These are phyloP conservation scores for Myxozyma monticola DNA, from an alignment of 805 yeast species.

Conservation along the genomic window DNA sequence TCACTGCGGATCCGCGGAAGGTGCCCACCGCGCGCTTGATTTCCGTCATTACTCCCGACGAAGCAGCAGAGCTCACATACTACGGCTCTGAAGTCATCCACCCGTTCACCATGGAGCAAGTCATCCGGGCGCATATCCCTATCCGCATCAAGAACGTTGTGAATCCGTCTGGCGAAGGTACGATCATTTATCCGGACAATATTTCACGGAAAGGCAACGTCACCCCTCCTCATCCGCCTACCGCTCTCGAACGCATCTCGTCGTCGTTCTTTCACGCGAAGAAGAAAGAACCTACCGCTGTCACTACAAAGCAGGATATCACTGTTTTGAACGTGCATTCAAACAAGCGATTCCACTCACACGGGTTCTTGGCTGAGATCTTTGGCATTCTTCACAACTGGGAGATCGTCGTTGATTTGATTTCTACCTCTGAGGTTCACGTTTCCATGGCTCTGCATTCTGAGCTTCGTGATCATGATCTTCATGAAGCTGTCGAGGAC, in stretches of 20 bases:
- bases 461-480: constrained; percentile 51
- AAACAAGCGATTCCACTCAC: constrained; percentile 86
- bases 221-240: constrained; percentile 95
- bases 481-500: constrained; percentile 72
- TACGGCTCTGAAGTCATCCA: constrained; percentile 98
- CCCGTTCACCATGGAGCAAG: constrained; percentile 99
- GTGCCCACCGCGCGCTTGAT: constrained; percentile 85
- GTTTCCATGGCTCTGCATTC: constrained; percentile 96
- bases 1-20: constrained; percentile 97
- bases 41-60: constrained; percentile 92
- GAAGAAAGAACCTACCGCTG: constrained; percentile 73
- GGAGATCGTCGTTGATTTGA: constrained; percentile 87
- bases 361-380: constrained; percentile 90
- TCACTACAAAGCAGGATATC: constrained; percentile 90
- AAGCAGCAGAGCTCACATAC: constrained; percentile 96
- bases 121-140: constrained; percentile 91
- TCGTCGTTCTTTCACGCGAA: constrained; percentile 42
- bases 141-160: constrained; percentile 94
- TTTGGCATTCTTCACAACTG: constrained; percentile 82
- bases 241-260: constrained; percentile 56
- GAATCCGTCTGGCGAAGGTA: constrained; percentile 90
- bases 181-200: constrained; percentile 90
- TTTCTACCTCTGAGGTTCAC: constrained; percentile 96
- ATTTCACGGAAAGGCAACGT: constrained; percentile 79
- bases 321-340: constrained; percentile 92